Evolutionary conservation across 106 monocot species (phyloP).

Genomic region (Apostasia ramifera): DNA sequence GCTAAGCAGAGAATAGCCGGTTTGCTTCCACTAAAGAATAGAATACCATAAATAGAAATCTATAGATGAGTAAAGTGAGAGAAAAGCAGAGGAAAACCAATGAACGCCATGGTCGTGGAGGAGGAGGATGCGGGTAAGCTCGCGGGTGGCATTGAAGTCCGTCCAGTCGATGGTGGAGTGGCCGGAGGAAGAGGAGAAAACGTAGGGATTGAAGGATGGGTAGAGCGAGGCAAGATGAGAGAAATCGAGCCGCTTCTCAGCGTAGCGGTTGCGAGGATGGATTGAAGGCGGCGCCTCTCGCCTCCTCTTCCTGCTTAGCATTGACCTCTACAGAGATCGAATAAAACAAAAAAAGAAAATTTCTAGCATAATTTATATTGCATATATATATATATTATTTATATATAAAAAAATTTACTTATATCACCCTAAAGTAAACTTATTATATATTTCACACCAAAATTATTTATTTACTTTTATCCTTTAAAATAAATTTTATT

Average conservation of each 20-base stretch:
- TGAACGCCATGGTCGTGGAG: slow-evolving; percentile 81
- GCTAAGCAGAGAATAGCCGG: background rate
- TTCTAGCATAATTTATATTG: no score
- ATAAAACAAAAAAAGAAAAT: no score
- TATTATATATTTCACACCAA: no score
- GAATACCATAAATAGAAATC: background rate
- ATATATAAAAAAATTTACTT: no score
- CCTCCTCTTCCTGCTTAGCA: slow-evolving; percentile 69
- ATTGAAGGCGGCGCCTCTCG: slow-evolving; percentile 41
- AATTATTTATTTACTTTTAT: no score
- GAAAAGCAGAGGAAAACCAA: slow-evolving; percentile 30
- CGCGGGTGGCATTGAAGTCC: slow-evolving; percentile 85
- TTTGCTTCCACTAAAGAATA: background rate
- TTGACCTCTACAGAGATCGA: background rate
- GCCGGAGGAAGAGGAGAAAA: slow-evolving; percentile 34
- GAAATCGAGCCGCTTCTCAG: slow-evolving; percentile 81
- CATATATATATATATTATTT: no score
- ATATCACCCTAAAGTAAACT: no score
- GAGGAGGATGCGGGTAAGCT: slow-evolving; percentile 92
- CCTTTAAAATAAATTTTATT: no score
- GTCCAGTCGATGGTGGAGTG: slow-evolving; percentile 80
- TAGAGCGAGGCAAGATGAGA: slow-evolving; percentile 76
- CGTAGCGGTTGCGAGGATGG: slow-evolving; percentile 70
- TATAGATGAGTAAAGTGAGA: background rate
- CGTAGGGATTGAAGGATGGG: slow-evolving; percentile 76